Evolutionary conservation across 108 stramenopile genomes (phyloP).

Genomic region (Pseudonitzschia pungens): DNA sequence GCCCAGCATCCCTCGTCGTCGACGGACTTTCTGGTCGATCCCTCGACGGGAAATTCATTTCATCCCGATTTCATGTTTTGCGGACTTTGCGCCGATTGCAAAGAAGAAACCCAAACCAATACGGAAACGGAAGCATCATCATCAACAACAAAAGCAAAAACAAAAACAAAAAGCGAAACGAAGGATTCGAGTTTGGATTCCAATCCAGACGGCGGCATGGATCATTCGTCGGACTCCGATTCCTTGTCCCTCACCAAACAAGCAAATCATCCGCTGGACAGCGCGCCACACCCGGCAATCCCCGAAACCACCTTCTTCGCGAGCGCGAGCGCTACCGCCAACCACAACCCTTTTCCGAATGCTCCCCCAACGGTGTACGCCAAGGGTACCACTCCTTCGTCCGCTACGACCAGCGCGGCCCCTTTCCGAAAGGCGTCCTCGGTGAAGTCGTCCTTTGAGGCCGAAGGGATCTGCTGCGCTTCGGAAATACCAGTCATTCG

Average conservation of each 20-base stretch:
- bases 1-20: neutral
- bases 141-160: slow-evolving; percentile 34
- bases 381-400: too few species aligned
- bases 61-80: slow-evolving; percentile 63
- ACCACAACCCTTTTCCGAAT: too few species aligned
- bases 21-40: neutral
- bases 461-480: slow-evolving; percentile 82
- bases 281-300: too few species aligned
- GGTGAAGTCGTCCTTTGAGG: slow-evolving; percentile 45
- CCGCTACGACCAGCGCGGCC: neutral
- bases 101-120: slow-evolving; percentile 40
- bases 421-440: neutral
- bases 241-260: too few species aligned
- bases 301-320: too few species aligned
- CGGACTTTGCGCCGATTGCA: slow-evolving; percentile 33
- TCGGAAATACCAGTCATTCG: slow-evolving; percentile 70
- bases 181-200: neutral
- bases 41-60: slow-evolving; percentile 4
- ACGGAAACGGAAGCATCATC: too few species aligned
- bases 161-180: neutral
- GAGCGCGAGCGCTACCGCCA: too few species aligned
- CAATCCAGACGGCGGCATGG: too few species aligned
- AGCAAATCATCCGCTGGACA: too few species aligned
- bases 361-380: too few species aligned
- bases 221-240: too few species aligned